A percentile compares a stretch with the other conserved stretches of the same genome.
Conservation (phyloP, 2,329 filamentous ascomycete species). For the Pestalotiopsis sp. region DNA sequence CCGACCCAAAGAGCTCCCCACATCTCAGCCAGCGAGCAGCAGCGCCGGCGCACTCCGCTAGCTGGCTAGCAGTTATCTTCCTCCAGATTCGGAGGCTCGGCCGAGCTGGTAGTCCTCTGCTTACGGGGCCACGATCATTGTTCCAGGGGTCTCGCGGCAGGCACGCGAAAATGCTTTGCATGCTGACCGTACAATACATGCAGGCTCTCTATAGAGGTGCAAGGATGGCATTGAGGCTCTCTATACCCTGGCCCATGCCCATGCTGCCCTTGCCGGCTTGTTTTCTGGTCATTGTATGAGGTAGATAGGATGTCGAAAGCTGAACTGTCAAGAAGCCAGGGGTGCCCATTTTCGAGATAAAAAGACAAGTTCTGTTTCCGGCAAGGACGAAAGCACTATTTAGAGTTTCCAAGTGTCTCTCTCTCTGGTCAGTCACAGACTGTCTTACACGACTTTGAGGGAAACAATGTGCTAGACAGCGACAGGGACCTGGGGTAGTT, state of each 20-base stretch:
- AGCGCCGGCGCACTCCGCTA: constrained; percentile 5
- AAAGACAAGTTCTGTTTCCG: not conserved
- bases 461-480: not conserved
- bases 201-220: not conserved
- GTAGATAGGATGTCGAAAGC: not conserved
- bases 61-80: not conserved
- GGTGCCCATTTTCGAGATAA: not conserved
- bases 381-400: not conserved
- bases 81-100: not conserved
- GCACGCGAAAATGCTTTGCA: not conserved
- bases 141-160: not conserved
- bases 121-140: not conserved
- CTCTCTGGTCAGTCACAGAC: not conserved
- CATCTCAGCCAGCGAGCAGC: not conserved
- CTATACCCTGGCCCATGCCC: not conserved
- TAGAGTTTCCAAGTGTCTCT: not conserved
- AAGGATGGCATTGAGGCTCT: not conserved
- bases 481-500: not conserved
- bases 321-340: not conserved
- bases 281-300: not conserved
- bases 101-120: not conserved
- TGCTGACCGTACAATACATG: not conserved
- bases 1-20: not conserved
- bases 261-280: not conserved
- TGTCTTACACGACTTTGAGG: not conserved